phyloP scores from a whole-genome alignment of 148 eudicot genomes.

The Dysphania ambrosioides region DNA sequence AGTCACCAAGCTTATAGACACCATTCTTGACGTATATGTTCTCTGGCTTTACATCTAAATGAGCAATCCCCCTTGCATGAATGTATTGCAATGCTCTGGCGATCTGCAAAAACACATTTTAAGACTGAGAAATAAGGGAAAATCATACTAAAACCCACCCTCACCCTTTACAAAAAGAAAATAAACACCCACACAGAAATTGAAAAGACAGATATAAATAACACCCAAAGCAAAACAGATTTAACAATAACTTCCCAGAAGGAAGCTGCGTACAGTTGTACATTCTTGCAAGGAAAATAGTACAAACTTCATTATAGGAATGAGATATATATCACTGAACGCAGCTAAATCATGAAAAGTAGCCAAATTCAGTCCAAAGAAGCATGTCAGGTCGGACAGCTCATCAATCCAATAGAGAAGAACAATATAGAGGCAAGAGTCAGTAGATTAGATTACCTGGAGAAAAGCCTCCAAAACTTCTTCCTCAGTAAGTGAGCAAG shows the following conservation, averaged over 20 bases:
- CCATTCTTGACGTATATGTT: slow-evolving; percentile 82
- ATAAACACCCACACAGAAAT: background rate
- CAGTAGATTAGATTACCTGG: slow-evolving; percentile 44
- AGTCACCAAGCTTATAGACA: slow-evolving; percentile 89
- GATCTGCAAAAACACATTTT: slow-evolving; percentile 39
- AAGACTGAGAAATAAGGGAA: background rate
- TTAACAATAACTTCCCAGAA: background rate
- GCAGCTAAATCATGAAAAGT: background rate
- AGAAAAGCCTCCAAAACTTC: slow-evolving; percentile 55
- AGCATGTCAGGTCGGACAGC: background rate
- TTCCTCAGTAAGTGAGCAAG: slow-evolving; percentile 43
- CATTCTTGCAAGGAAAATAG: background rate
- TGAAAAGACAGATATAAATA: background rate
- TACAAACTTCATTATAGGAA: background rate
- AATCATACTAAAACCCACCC: background rate
- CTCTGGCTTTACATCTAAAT: slow-evolving; percentile 91
- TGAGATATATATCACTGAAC: background rate
- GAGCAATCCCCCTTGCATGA: slow-evolving; percentile 80
- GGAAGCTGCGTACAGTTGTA: background rate
- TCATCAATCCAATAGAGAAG: background rate
- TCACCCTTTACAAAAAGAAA: background rate
- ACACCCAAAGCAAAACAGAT: background rate
- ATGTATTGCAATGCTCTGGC: slow-evolving; percentile 78
- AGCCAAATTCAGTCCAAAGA: background rate
- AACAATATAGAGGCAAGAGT: background rate